Base-by-base conservation (phyloP, 2,329 filamentous ascomycete genomes). In the Incumbomyces delicatus region DNA sequence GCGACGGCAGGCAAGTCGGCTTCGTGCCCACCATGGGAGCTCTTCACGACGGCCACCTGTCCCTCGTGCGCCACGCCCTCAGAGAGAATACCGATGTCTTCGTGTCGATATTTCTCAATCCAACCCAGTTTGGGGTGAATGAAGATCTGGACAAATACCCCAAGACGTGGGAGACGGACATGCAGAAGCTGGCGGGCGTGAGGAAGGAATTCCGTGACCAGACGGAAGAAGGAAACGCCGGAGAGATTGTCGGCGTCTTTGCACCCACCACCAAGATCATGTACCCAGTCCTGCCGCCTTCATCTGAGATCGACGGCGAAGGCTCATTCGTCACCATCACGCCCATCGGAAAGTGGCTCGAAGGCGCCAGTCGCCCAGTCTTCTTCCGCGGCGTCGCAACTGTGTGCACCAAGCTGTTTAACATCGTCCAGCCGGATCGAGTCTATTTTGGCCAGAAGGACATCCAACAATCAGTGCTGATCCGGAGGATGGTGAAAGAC, bases 381-480 rank as follows among this genome's bases (percentile, higher is more conserved):
- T 98, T 98, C 66, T 98, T 98, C 68, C 77, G 92, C 41, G 92
- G 92, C 33, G 92, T 98, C 30, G 89, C 92, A 16, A 98, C 92
- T 1, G 84, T 98, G 1, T 95, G 89, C 69, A 92, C 90, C 78
- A 98, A 94, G 67, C 69, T 94, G 12, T 90, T 94, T 68, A 89
- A 89, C 60, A 85, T 88, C 46, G 81, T 87, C 38, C 74, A 79
- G 53, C 83, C 87, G 3, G 83, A 89, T 47, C 76, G 76, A 37
- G 86, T 87, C 4, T 92, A 95, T 68, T 95, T 98, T 70, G 92
- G 92, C 3, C 92, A 96, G 66, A 98, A 98, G 69, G 92, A 98
- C 64, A 80, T 95, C 16, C 92, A 98, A 71, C 92, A 98, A 68
- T 94, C 88, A 0, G 85, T 94, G 14, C 78, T 98, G 10, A 85